Evolutionary conservation across 1,284 basidiomycete genomes (phyloP).

Genomic region (Hemileia vastatrix): DNA sequence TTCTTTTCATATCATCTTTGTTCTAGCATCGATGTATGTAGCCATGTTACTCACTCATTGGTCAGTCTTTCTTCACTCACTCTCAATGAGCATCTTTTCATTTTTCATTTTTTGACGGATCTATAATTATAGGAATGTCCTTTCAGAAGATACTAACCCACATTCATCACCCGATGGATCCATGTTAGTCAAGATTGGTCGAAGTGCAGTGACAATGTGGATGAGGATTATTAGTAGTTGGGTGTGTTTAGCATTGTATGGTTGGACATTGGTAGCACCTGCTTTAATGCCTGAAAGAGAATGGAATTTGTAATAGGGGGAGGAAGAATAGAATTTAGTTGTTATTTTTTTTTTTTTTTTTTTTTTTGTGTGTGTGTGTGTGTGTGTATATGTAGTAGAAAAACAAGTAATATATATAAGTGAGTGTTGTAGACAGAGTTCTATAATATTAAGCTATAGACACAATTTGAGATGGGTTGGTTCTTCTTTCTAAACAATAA

Average conservation of each 20-base stretch:
- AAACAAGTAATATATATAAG: no score
- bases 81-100: constrained; percentile 29
- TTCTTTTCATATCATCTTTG: constrained; percentile 98
- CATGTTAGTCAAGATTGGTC: constrained; percentile 79
- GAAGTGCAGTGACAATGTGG: constrained; percentile 97
- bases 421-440: no score
- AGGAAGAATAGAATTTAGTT: no score
- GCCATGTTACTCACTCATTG: constrained; percentile 98
- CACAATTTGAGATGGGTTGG: no score
- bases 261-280: constrained; percentile 54
- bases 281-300: constrained; percentile 17
- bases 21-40: constrained; percentile 93
- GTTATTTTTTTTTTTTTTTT: no score
- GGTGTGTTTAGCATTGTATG: constrained; percentile 80
- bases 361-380: no score
- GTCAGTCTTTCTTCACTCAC: constrained; percentile 49
- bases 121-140: background rate
- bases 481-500: no score
- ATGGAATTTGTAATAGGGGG: no score
- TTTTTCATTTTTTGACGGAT: constrained; percentile 4
- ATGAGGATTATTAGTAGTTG: constrained; percentile 93
- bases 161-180: constrained; percentile 39
- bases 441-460: no score
- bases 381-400: no score
- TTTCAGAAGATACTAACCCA: constrained; percentile 21